A percentile compares a stretch with the other conserved stretches of the same genome.
Evolutionary conservation across 768 basidiomycete genomes (phyloP).

Genomic region (Rubroboletus pulcherrimus): DNA sequence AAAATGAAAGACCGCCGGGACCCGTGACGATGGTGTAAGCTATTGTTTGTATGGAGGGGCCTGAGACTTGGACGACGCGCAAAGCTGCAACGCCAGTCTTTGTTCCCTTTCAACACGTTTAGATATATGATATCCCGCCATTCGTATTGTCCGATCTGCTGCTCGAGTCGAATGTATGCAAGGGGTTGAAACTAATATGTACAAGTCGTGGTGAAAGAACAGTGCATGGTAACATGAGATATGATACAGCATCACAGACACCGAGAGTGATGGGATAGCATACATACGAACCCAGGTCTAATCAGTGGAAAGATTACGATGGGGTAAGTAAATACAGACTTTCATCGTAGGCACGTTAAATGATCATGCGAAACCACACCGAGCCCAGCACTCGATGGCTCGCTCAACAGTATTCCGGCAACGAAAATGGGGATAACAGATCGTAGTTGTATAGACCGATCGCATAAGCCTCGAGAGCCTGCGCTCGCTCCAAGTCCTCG

Average conservation of each 20-base stretch:
- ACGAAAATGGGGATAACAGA: conserved; percentile 18
- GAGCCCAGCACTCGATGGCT: neutral
- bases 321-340: neutral
- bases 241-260: neutral
- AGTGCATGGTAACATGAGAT: conserved; percentile 2
- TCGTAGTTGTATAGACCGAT: conserved; percentile 28
- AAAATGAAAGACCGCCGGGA: neutral
- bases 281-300: conserved; percentile 2
- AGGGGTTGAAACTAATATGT: neutral
- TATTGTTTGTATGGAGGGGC: neutral
- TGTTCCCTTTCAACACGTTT: neutral
- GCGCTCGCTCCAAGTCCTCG: conserved; percentile 24
- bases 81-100: neutral
- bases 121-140: neutral
- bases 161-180: neutral
- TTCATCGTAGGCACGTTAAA: neutral
- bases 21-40: neutral
- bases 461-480: conserved; percentile 29
- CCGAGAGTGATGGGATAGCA: neutral
- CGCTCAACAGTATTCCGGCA: conserved; percentile 18
- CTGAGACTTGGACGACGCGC: neutral
- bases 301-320: neutral
- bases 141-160: neutral
- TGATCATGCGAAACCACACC: neutral
- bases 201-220: neutral